A percentile compares a stretch with the other conserved stretches of the same genome.
Conservation (phyloP, 495 filamentous ascomycete species). For the Aspergillus sparsus region DNA sequence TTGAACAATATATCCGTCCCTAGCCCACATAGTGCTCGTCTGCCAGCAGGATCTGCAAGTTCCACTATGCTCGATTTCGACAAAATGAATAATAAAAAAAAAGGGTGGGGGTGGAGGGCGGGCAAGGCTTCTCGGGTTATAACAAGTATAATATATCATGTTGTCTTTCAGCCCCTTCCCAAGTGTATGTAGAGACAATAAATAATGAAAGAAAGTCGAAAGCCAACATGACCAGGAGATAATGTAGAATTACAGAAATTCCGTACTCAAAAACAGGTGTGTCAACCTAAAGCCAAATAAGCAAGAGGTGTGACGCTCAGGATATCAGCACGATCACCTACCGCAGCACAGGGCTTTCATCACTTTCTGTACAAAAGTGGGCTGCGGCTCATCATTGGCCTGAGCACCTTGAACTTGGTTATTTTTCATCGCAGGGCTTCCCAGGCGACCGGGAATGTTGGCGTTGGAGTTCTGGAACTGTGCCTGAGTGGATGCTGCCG, state of each 20-base stretch:
- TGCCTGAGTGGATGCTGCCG: constrained; percentile 80
- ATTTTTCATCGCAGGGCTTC: constrained; percentile 53
- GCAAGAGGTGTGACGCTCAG: constrained; percentile 23
- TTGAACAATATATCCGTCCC: constrained; percentile 25
- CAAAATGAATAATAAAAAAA: constrained; percentile 5
- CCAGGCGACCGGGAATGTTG: constrained; percentile 70
- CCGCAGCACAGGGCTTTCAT: constrained; percentile 84
- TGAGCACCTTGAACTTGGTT: constrained; percentile 46
- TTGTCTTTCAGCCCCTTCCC: constrained; percentile 27
- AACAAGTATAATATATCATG: constrained; percentile 26
- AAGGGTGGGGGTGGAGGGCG: not conserved
- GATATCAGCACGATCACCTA: constrained; percentile 45
- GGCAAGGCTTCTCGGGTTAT: constrained; percentile 22
- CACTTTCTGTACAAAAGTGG: constrained; percentile 62
- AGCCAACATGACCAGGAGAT: constrained; percentile 28
- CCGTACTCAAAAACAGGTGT: constrained; percentile 19
- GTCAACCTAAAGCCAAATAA: constrained; percentile 42
- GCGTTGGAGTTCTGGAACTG: constrained; percentile 90
- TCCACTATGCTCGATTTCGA: constrained; percentile 24
- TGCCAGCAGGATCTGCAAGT: constrained; percentile 25
- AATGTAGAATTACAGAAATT: constrained; percentile 30
- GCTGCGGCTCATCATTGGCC: constrained; percentile 49
- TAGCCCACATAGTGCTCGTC: constrained; percentile 24
- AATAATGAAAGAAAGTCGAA: constrained; percentile 35
- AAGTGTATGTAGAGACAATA: constrained; percentile 17